Percentiles rank a stretch among this genome's conserved stretches.
Evolutionary conservation across 345 rosid species (phyloP).

Genomic region (Bruguiera sexangula): DNA sequence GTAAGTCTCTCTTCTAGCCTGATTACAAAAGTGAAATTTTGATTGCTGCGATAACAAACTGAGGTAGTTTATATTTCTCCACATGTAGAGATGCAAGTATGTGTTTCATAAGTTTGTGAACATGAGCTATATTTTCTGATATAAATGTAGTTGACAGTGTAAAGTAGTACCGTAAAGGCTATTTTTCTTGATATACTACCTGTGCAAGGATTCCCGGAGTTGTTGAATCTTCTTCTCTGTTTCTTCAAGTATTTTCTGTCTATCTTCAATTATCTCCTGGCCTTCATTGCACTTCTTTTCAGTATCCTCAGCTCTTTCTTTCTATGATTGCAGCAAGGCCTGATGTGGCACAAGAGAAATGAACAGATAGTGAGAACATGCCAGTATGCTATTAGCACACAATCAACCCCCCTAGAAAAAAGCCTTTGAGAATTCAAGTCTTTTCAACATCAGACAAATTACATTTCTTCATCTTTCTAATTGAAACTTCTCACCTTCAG

Average conservation of each 20-base stretch:
- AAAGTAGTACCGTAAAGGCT: neutral
- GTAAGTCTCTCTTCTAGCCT: slow-evolving; percentile 85
- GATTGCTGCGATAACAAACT: neutral
- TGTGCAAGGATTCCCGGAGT: slow-evolving; percentile 70
- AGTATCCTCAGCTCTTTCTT: slow-evolving; percentile 56
- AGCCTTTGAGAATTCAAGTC: neutral
- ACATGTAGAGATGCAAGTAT: neutral
- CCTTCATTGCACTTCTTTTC: slow-evolving; percentile 53
- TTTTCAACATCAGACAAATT: neutral
- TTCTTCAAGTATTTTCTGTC: slow-evolving; percentile 55
- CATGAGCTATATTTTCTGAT: neutral
- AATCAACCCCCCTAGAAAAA: neutral
- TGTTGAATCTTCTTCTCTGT: slow-evolving; percentile 66
- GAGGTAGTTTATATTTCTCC: slow-evolving; percentile 12
- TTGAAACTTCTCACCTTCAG: slow-evolving; percentile 33
- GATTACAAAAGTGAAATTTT: slow-evolving; percentile 23
- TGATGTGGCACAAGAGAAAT: slow-evolving; percentile 20
- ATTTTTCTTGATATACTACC: slow-evolving; percentile 33
- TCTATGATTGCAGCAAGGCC: slow-evolving; percentile 59
- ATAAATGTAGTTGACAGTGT: neutral
- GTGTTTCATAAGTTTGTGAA: neutral
- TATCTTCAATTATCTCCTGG: slow-evolving; percentile 53
- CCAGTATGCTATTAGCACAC: neutral
- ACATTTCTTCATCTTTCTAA: neutral
- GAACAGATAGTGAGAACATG: slow-evolving; percentile 10